These are phyloP conservation scores for Mucor circinelloides DNA, from an alignment of 371 early-diverging fungal genomes.

Conservation along the genomic window DNA sequence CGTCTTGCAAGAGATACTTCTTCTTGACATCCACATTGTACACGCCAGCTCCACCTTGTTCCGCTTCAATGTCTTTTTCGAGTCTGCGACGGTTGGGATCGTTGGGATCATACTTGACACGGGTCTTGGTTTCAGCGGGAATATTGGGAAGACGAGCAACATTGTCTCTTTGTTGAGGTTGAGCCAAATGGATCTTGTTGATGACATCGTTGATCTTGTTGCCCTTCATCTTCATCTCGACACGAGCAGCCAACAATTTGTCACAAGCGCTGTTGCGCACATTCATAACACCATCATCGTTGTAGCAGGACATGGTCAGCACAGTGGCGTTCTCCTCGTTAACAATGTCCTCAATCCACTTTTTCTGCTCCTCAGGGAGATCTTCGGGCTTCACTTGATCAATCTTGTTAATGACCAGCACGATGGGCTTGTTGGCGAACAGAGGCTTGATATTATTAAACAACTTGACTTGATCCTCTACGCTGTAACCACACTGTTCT, in stretches of 20 bases:
- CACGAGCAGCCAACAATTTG: conserved; percentile 88
- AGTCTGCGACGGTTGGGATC: conserved; percentile 86
- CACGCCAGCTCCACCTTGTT: conserved; percentile 96
- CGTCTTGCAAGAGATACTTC: conserved; percentile 78
- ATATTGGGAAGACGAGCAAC: conserved; percentile 84
- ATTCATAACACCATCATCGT: conserved; percentile 96
- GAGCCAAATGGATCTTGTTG: conserved; percentile 93
- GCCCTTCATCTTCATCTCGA: conserved; percentile 93
- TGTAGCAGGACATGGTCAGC: conserved; percentile 86
- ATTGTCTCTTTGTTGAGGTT: conserved; percentile 86
- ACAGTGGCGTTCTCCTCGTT: conserved; percentile 75
- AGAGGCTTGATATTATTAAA: conserved; percentile 98
- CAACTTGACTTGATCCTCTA: conserved; percentile 92
- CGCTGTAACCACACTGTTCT: conserved; percentile 99
- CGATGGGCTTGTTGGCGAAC: conserved; percentile 97
- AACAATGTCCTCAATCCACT: conserved; percentile 74
- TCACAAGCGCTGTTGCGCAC: conserved; percentile 95
- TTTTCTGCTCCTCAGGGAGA: conserved; percentile 74
- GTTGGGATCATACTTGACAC: conserved; percentile 74
- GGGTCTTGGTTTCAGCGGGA: conserved; percentile 74
- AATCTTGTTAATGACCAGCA: conserved; percentile 98
- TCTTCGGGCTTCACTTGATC: conserved; percentile 87
- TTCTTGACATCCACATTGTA: conserved; percentile 93
- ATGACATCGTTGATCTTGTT: conserved; percentile 91
- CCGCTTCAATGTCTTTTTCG: conserved; percentile 89